Evolutionary conservation across 305 asterid species (phyloP).

Genomic region (Solanum hybrid): DNA sequence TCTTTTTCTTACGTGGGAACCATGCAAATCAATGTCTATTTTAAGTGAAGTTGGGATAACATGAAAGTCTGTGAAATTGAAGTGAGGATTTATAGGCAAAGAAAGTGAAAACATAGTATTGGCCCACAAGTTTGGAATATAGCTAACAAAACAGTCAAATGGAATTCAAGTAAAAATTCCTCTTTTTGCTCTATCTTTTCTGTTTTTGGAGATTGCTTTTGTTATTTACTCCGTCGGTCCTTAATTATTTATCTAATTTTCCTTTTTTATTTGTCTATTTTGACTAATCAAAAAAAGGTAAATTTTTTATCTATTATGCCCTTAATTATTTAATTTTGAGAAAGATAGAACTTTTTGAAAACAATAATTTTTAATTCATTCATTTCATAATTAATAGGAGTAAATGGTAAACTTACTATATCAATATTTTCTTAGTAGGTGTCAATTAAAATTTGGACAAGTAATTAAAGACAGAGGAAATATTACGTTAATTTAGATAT

Average conservation of each 20-base stretch:
- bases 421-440: background rate
- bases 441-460: no score
- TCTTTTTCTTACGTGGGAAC: background rate
- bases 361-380: no score
- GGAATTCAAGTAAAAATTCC: background rate
- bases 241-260: no score
- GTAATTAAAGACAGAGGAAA: no score
- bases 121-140: slow-evolving; percentile 4
- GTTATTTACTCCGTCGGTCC: background rate
- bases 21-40: background rate
- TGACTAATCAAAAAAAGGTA: fast-evolving
- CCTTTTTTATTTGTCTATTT: no score
- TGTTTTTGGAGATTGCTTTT: background rate
- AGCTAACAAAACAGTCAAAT: slow-evolving; percentile 5
- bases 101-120: background rate
- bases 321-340: no score
- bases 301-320: no score
- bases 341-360: no score
- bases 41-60: background rate
- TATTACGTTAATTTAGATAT: background rate
- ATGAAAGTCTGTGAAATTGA: slow-evolving; percentile 1
- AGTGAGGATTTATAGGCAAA: background rate
- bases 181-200: background rate
- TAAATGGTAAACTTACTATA: no score
- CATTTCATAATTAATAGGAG: background rate